phyloP scores from a whole-genome alignment of 2,329 filamentous ascomycete genomes.

The Colletotrichum tamarilloi region DNA sequence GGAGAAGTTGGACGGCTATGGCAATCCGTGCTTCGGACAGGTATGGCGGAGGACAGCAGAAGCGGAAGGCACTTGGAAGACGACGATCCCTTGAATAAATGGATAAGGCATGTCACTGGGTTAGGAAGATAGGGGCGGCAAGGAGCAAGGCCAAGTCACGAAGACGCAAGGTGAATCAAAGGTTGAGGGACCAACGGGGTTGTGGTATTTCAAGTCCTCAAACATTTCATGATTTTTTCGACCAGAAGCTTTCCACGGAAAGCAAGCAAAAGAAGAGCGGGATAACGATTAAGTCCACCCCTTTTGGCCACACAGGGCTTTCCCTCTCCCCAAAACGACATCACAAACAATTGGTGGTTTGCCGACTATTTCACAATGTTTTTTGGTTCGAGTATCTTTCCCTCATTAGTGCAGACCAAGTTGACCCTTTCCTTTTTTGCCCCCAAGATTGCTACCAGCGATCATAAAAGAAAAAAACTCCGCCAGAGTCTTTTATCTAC shows the following conservation, averaged over 20 bases:
- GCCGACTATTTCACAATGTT: slow-evolving; percentile 31
- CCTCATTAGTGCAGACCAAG: slow-evolving; percentile 91
- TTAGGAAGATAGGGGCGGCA: background rate
- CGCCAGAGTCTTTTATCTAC: slow-evolving; percentile 38
- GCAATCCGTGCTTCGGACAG: too few species aligned
- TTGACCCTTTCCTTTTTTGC: slow-evolving; percentile 55
- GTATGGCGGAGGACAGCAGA: too few species aligned
- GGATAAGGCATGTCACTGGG: background rate
- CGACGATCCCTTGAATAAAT: background rate
- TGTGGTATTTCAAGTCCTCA: slow-evolving; percentile 29
- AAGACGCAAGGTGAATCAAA: background rate
- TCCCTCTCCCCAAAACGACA: slow-evolving; percentile 73
- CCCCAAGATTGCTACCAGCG: slow-evolving; percentile 34
- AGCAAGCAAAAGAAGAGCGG: slow-evolving; percentile 53
- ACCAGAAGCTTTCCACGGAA: slow-evolving; percentile 5
- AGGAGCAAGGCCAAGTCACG: background rate
- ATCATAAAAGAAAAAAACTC: slow-evolving; percentile 26
- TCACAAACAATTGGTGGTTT: slow-evolving; percentile 30
- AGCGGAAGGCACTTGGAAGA: too few species aligned
- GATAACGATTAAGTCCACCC: slow-evolving; percentile 92
- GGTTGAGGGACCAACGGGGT: slow-evolving; percentile 22
- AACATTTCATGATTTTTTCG: slow-evolving; percentile 16
- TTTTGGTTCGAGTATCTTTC: slow-evolving; percentile 87
- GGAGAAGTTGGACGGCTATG: too few species aligned
- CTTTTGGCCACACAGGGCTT: slow-evolving; percentile 95